Evolutionary conservation across 371 early-diverging fungal species (phyloP).

Genomic region (Syncephalastrum monosporum): DNA sequence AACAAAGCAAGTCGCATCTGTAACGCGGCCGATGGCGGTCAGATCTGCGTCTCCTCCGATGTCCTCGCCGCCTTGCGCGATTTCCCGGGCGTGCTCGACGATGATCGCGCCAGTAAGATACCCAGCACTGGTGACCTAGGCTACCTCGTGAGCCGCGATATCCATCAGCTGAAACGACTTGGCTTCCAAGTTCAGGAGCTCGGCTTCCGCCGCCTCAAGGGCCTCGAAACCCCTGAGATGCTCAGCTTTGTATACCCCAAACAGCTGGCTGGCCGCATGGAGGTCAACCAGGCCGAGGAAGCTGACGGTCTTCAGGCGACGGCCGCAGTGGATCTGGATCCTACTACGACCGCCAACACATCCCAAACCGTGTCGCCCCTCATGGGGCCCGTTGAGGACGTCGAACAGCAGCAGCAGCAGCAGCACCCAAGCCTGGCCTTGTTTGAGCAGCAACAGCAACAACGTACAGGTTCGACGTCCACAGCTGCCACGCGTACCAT

Average conservation of each 20-base stretch:
- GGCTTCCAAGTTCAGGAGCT: constrained; percentile 74
- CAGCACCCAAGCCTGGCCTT: too few relatives aligned
- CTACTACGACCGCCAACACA: neutral
- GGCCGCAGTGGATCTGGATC: neutral
- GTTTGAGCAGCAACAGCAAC: too few relatives aligned
- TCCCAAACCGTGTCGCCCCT: constrained; percentile 2
- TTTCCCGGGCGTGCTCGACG: constrained; percentile 43
- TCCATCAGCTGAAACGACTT: constrained; percentile 64
- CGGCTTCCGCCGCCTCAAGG: constrained; percentile 88
- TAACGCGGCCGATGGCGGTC: constrained; percentile 90
- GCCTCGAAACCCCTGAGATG: constrained; percentile 86
- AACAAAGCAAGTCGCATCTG: constrained; percentile 88
- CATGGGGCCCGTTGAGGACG: neutral
- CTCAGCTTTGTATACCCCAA: constrained; percentile 74
- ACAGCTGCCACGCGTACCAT: constrained; percentile 12
- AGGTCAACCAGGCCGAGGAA: constrained; percentile 6
- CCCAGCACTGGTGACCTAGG: constrained; percentile 1
- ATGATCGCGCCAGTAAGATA: constrained; percentile 6
- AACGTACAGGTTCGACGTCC: too few relatives aligned
- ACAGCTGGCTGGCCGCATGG: constrained; percentile 50
- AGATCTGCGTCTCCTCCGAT: constrained; percentile 75
- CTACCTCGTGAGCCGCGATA: constrained; percentile 52
- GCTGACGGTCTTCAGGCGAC: constrained; percentile 18
- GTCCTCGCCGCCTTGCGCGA: constrained; percentile 55
- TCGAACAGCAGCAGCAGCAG: too few relatives aligned